Percentiles rank a stretch among this genome's conserved stretches.
These are phyloP conservation scores for Fusarium sp. DNA, from an alignment of 2,329 filamentous ascomycete species.

Conservation along the genomic window DNA sequence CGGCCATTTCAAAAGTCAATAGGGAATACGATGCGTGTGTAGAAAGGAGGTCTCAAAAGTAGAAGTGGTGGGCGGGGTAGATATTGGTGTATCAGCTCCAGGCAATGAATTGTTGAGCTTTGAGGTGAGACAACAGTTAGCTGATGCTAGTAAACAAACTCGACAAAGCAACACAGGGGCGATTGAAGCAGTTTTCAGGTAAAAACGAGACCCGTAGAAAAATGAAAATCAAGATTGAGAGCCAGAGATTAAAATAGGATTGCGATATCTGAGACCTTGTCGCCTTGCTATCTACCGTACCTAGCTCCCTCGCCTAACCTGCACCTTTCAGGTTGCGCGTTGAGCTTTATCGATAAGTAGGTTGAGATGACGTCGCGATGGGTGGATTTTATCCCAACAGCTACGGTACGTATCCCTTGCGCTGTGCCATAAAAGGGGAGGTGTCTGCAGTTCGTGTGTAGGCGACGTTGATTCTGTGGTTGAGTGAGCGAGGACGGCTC, in stretches of 20 bases:
- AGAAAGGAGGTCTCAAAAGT: slow-evolving; percentile 40
- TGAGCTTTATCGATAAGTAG: slow-evolving; percentile 49
- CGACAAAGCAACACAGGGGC: slow-evolving; percentile 13
- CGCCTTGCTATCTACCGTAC: slow-evolving; percentile 32
- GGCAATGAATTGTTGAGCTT: slow-evolving; percentile 34
- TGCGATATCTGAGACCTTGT: slow-evolving; percentile 42
- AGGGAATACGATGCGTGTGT: slow-evolving; percentile 26
- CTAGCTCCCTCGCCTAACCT: slow-evolving; percentile 35
- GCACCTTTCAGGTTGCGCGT: slow-evolving; percentile 27
- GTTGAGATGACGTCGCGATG: slow-evolving; percentile 44
- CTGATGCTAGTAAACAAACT: slow-evolving; percentile 22
- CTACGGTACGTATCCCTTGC: slow-evolving; percentile 36
- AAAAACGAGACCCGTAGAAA: slow-evolving; percentile 28
- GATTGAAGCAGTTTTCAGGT: slow-evolving; percentile 17
- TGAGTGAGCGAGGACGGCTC: slow-evolving; percentile 29
- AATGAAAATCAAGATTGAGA: slow-evolving; percentile 28
- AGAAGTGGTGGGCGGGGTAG: slow-evolving; percentile 41
- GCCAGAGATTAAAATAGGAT: slow-evolving; percentile 27
- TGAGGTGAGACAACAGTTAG: slow-evolving; percentile 37
- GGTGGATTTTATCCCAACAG: slow-evolving; percentile 40
- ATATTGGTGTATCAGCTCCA: slow-evolving; percentile 38
- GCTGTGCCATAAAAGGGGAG: slow-evolving; percentile 28
- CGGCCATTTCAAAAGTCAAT: slow-evolving; percentile 47
- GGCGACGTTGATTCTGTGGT: slow-evolving; percentile 19
- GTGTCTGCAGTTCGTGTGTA: slow-evolving; percentile 16